Base-by-base conservation (phyloP, 108 stramenopile genomes). In the Nitzschia sp. region DNA sequence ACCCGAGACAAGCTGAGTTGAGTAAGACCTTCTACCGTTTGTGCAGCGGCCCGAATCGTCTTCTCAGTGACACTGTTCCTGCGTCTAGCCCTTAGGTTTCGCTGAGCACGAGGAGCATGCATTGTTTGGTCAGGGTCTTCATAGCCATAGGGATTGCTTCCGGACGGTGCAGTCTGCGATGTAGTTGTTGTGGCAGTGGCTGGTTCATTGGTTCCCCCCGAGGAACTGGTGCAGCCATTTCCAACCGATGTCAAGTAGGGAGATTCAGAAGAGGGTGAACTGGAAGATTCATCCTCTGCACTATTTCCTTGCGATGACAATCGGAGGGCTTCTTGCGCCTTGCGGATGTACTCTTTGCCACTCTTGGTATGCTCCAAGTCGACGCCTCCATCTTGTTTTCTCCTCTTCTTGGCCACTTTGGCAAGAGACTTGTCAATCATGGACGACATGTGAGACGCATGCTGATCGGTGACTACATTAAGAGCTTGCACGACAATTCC, bases 311-410 rank as follows among this genome's bases (percentile, higher is more conserved):
- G 57, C 11, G 62, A 25, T 46, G 19, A 17, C 14, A 14, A 37
- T 20, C 58, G 57, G 9, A 63, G 52, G 6, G 63, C 41, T 40
- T 72, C 52, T 25, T 72, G 71, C 5, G 61, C 56, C 42, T 72
- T 72, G 34, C 63, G 37, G 12, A 72, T 63, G 26, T 54, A 72
- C 63, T 72, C 71, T 43, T 72, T 72, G 46, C 61, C 64, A 40
- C 63, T 65, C 54, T 72, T 72, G n/a, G 63, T 72, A 44, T 64
- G 63, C 11, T 72, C 61, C 40, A 72, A 48, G 40, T 62, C 62
- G 43, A 53, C 62, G 46, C 37, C 29, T 9, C 63, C 71, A 14
- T 21, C 26, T 8, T 26, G 50, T 25, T 65, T 65, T 41, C 61
- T 63, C 8, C 71, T 50, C 38, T 62, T 64, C 61, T 72, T 72